Evolutionary conservation across 2,329 filamentous ascomycete genomes (phyloP).

Genomic region (Neonectria punicea): DNA sequence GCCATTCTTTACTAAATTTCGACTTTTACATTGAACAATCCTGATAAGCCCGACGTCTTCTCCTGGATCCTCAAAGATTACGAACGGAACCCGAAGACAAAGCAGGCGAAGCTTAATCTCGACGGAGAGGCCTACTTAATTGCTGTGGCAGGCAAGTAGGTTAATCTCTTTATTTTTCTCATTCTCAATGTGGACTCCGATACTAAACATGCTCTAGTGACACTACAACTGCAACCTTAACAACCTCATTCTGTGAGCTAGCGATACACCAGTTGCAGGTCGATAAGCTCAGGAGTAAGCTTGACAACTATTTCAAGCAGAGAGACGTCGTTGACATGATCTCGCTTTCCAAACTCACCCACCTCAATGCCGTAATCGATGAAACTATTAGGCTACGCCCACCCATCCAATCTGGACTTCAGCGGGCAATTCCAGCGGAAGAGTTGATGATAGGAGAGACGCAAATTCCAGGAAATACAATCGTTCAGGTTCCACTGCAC

Average conservation of each 20-base stretch:
- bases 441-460: constrained; percentile 47
- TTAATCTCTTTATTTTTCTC: constrained; percentile 3
- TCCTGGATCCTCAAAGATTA: constrained; percentile 46
- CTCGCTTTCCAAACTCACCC: neutral
- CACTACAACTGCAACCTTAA: constrained; percentile 49
- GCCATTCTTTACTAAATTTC: neutral
- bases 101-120: constrained; percentile 13
- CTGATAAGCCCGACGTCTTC: constrained; percentile 45
- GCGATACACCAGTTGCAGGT: constrained; percentile 26
- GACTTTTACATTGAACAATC: constrained; percentile 8
- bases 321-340: constrained; percentile 42
- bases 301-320: constrained; percentile 32
- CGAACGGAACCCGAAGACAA: constrained; percentile 23
- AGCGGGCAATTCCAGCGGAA: constrained; percentile 50
- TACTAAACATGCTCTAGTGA: constrained; percentile 36
- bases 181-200: neutral
- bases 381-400: constrained; percentile 7
- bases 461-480: constrained; percentile 50
- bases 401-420: constrained; percentile 35
- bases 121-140: constrained; percentile 23
- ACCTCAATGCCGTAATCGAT: constrained; percentile 42
- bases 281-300: constrained; percentile 3
- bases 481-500: constrained; percentile 41
- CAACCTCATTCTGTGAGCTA: constrained; percentile 48
- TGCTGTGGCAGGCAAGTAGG: constrained; percentile 20